A percentile compares a stretch with the other conserved stretches of the same genome.
phyloP scores from a whole-genome alignment of 352 stramenopile species.

The Phytophthora tubulina region DNA sequence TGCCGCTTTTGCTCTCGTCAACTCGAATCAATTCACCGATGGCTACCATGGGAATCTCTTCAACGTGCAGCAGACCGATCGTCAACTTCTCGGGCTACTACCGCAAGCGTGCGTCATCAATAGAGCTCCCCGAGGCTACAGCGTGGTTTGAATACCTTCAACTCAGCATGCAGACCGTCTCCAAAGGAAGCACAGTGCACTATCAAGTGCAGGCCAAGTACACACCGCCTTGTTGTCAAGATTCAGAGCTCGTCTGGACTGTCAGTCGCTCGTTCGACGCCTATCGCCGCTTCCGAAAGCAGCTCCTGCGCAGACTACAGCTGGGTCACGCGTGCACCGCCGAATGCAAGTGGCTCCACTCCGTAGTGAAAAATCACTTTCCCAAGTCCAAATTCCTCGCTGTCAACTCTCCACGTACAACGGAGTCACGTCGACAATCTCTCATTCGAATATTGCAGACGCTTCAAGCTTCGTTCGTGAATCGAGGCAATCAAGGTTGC shows the following conservation, averaged over 20 bases:
- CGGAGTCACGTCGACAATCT: slow-evolving; percentile 34
- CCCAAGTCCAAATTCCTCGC: slow-evolving; percentile 40
- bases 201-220: slow-evolving; percentile 45
- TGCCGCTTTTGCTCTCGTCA: slow-evolving; percentile 23
- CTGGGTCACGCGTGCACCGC: slow-evolving; percentile 39
- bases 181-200: slow-evolving; percentile 23
- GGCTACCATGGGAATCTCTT: slow-evolving; percentile 25
- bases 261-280: slow-evolving; percentile 48
- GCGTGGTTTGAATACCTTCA: slow-evolving; percentile 49
- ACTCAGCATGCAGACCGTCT: slow-evolving; percentile 28
- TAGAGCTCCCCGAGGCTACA: slow-evolving; percentile 42
- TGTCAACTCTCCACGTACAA: slow-evolving; percentile 27
- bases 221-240: slow-evolving; percentile 16
- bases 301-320: slow-evolving; percentile 31
- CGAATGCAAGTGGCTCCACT: slow-evolving; percentile 49
- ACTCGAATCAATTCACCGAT: neutral
- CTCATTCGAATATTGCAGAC: slow-evolving; percentile 41
- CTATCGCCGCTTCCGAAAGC: slow-evolving; percentile 56
- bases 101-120: slow-evolving; percentile 38
- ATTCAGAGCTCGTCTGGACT: slow-evolving; percentile 37
- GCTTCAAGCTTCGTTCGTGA: slow-evolving; percentile 39
- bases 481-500: slow-evolving; percentile 49
- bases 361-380: slow-evolving; percentile 53
- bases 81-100: slow-evolving; percentile 44
- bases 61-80: slow-evolving; percentile 28